Percentiles rank a stretch among this genome's conserved stretches.
These are phyloP conservation scores for Omphalea diandra DNA, from an alignment of 441 rosid species.

Conservation along the genomic window DNA sequence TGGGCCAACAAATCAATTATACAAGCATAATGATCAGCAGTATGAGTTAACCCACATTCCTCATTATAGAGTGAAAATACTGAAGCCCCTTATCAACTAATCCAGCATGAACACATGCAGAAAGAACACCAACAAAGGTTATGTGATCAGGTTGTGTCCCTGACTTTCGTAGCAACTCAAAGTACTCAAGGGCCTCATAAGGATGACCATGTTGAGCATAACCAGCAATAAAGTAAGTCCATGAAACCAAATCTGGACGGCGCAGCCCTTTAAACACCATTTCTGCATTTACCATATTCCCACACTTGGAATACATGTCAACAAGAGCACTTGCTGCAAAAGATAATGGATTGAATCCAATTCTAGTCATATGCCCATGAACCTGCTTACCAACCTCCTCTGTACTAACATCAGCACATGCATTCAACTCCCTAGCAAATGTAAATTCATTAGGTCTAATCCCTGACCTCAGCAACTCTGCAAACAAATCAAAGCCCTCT, in stretches of 20 bases:
- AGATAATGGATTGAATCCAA: constrained; percentile 1
- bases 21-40: constrained; percentile 10
- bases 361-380: constrained; percentile 8
- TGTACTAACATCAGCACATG: background rate
- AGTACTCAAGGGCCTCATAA: background rate
- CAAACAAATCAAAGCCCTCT: constrained; percentile 7
- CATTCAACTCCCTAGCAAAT: background rate
- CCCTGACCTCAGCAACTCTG: background rate
- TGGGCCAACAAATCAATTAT: constrained; percentile 3
- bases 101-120: constrained; percentile 58
- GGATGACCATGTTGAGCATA: background rate
- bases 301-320: constrained; percentile 5
- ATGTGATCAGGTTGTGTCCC: constrained; percentile 50
- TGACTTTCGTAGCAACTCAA: background rate
- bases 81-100: constrained; percentile 6
- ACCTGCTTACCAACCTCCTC: constrained; percentile 10
- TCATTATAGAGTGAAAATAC: constrained; percentile 5
- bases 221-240: constrained; percentile 3
- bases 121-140: constrained; percentile 67
- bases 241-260: constrained; percentile 1
- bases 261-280: background rate
- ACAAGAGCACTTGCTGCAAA: constrained; percentile 7
- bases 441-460: constrained; percentile 4
- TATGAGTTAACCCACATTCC: background rate
- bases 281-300: constrained; percentile 8